Evolutionary conservation across 2,329 filamentous ascomycete species (phyloP), one percentile per base, ranked within the genome.

Genomic region (Aspergillus quadricinctus): DNA sequence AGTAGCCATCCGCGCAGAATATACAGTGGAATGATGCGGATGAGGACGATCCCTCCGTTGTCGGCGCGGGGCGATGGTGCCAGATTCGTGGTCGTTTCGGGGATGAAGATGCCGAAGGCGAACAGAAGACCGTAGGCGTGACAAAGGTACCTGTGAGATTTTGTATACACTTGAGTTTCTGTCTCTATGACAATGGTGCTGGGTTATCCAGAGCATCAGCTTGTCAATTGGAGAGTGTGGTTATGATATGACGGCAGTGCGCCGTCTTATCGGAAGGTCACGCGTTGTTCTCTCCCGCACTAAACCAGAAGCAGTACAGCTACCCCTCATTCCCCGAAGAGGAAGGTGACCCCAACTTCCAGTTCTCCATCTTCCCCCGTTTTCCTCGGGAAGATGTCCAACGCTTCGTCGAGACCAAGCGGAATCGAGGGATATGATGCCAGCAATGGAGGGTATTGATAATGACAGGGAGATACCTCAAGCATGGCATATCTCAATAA

Each of bases 121-220:
- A 61, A 83, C 88, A 50, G 88, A 97, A 73, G 97, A 97, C 80
- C 92, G 89, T 82, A 90, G 89, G 72, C 89, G 94, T 61, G 92
- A 89, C 49, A 99, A 97, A 10, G n/a, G 4, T 19, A n/a, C 8
- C 4, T 19, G 11, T 23, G 10, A 43, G 21, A 8, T 3, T 23
- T 17, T 37, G 14, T 37, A 37, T 17, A 37, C 31, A 37, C 31
- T 17, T 37, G 35, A 11, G 10, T 7, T 10, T 37, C 35, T 23
- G n/a, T 45, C 19, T 45, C 8, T 45, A 10, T 45, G 41, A 19
- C 41, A 19, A 45, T 45, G 9, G 8, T 11, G 8, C n/a, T 21
- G 19, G 35, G 31, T 37, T 37, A 37, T 6, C 31, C 31, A 7
- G 14, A 17, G 31, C 31, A 37, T 37, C 31, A 37, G 14, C 31